Percentiles rank a stretch among this genome's conserved stretches.
phyloP scores from a whole-genome alignment of 768 basidiomycete genomes.

The Leucosporidium creatinivorum region DNA sequence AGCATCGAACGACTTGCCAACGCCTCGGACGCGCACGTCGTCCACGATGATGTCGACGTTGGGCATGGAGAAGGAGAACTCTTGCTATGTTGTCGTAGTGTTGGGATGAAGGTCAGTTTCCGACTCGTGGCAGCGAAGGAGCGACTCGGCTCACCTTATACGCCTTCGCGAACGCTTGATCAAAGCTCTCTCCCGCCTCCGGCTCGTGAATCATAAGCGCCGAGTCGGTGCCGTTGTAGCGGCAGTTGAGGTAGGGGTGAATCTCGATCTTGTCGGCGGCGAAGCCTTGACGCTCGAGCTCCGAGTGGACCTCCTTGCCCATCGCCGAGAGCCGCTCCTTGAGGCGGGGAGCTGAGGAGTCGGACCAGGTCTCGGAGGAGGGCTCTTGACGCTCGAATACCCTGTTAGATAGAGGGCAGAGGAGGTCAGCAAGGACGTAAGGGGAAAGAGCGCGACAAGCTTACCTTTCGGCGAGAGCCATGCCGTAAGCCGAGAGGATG shows the following conservation, averaged over 20 bases:
- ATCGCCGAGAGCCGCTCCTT: slow-evolving; percentile 62
- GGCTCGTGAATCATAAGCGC: slow-evolving; percentile 66
- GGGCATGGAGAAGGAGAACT: slow-evolving; percentile 75
- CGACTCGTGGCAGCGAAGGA: no score
- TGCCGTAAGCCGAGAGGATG: slow-evolving; percentile 85
- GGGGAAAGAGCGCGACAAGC: not conserved
- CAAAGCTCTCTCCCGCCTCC: slow-evolving; percentile 56
- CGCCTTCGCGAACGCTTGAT: slow-evolving; percentile 64
- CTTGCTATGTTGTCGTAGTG: slow-evolving; percentile 41
- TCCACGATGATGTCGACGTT: slow-evolving; percentile 76
- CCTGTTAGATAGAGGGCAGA: not conserved
- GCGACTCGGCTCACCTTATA: slow-evolving; percentile 50
- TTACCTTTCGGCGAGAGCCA: slow-evolving; percentile 48
- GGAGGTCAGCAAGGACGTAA: not conserved
- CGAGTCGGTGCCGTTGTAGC: slow-evolving; percentile 84
- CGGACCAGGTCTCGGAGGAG: not conserved
- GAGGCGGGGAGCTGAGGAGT: slow-evolving; percentile 39
- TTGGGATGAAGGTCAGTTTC: not conserved
- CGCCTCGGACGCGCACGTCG: slow-evolving; percentile 79
- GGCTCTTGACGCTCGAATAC: slow-evolving; percentile 2
- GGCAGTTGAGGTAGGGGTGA: slow-evolving; percentile 52
- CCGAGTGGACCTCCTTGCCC: slow-evolving; percentile 54
- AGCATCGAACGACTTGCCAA: slow-evolving; percentile 78
- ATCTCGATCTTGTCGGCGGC: slow-evolving; percentile 58
- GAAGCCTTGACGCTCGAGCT: slow-evolving; percentile 72